Evolutionary conservation across 2,329 filamentous ascomycete genomes (phyloP), one percentile per base, ranked within the genome.

Genomic region (Cucurbitaria berberidis): DNA sequence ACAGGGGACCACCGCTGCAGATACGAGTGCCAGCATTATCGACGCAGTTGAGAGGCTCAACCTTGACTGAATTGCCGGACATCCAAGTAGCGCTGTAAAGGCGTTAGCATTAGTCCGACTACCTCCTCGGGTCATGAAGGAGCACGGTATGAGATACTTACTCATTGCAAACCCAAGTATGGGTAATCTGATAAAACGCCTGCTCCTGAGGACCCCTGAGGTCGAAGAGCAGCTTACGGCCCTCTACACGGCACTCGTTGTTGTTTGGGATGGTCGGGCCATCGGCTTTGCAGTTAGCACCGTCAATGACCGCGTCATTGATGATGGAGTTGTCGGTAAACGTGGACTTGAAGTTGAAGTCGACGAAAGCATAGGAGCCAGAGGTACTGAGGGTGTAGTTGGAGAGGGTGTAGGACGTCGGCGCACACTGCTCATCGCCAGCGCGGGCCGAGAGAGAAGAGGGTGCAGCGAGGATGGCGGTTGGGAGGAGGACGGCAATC

Each of bases 151-250:
- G n/a, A 19, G 16, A 16, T 19, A 64, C 67, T 49, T 50, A 73
- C 70, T 60, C 62, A 27, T 65, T 51, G 47, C 70, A 73, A 18
- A 35, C 42, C 69, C 69, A 73, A 6, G 53, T 54, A 52, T 73
- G 70, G 1, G 58, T 60, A 30, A 73, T 56, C 36, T 66, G 64
- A 45, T 66, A 70, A 38, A 60, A 56, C 5, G 58, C 61, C 34
- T 55, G 39, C 3, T 63, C 57, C 34, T 66, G 57, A 9, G 57
- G 50, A 3, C 36, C 59, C 38, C 48, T 53, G 3, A 70, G 54
- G 44, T 67, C 64, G 26, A 70, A 68, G 0, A 62, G 47, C 30
- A 73, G 35, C 35, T 41, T 55, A 8, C 62, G 49, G 21, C 59
- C 60, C 2, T 45, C 50, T 5, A 56, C 51, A 29, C 53, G 46